Percentiles rank a stretch among this genome's conserved stretches.
Evolutionary conservation across 495 filamentous ascomycete genomes (phyloP).

Genomic region (Daldinia caldariorum): DNA sequence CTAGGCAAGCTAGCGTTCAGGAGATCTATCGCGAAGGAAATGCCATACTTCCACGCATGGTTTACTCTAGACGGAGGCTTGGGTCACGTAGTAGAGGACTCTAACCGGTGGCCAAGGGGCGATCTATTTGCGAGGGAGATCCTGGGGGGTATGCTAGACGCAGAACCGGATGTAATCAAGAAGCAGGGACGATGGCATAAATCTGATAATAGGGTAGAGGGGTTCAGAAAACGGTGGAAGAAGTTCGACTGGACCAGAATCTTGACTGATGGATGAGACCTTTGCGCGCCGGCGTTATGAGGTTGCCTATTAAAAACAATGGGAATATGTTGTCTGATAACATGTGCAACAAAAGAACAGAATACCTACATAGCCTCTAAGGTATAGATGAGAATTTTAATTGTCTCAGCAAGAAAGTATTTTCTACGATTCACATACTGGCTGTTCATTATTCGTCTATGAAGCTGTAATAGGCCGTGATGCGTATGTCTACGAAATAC

Average conservation of each 20-base stretch:
- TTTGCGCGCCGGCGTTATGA: background rate
- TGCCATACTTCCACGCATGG: slow-evolving; percentile 99
- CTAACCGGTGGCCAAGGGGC: slow-evolving; percentile 85
- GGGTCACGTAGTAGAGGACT: slow-evolving; percentile 92
- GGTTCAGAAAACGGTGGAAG: slow-evolving; percentile 84
- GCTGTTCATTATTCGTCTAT: background rate
- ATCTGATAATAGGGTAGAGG: slow-evolving; percentile 75
- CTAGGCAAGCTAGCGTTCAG: slow-evolving; percentile 86
- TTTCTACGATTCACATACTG: background rate
- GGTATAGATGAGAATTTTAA: background rate
- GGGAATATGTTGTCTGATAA: background rate
- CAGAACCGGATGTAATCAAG: slow-evolving; percentile 84
- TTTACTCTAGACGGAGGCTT: slow-evolving; percentile 91
- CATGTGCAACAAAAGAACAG: background rate
- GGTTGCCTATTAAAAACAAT: background rate
- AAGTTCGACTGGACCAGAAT: slow-evolving; percentile 97
- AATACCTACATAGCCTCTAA: too few species aligned
- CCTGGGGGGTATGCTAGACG: slow-evolving; percentile 92
- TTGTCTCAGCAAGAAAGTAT: background rate
- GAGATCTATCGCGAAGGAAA: slow-evolving; percentile 86
- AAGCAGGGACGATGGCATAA: slow-evolving; percentile 90
- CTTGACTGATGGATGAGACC: slow-evolving; percentile 58
- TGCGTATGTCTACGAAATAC: too few species aligned
- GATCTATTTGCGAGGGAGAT: slow-evolving; percentile 94
- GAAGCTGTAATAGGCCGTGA: background rate